A percentile compares a stretch with the other conserved stretches of the same genome.
phyloP scores from a whole-genome alignment of 306 rosid species.

The Corylus avellana region DNA sequence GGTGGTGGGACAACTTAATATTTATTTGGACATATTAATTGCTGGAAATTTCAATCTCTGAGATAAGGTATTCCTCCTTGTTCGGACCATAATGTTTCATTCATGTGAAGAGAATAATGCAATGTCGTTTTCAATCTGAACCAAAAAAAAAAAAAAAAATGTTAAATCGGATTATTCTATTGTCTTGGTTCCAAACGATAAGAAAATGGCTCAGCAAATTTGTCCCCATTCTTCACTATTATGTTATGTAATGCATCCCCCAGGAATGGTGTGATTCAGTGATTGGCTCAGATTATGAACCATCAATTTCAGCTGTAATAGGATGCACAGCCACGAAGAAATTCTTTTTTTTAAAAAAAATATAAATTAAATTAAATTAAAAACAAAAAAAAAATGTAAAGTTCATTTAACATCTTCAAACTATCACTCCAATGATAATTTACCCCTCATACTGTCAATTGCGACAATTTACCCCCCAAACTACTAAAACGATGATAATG shows the following conservation, averaged over 20 bases:
- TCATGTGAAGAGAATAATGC: neutral
- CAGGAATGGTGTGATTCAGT: neutral
- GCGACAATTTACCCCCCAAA: too few species aligned
- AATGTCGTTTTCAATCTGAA: neutral
- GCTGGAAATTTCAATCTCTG: too few species aligned
- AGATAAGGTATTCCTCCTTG: neutral
- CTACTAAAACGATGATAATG: too few species aligned
- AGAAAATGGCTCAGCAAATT: neutral
- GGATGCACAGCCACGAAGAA: too few species aligned
- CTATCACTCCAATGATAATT: too few species aligned
- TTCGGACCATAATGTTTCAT: neutral
- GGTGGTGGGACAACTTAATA: too few species aligned
- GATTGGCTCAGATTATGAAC: conserved; percentile 10
- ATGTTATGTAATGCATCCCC: neutral
- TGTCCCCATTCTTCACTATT: neutral
- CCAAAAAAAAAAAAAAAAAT: neutral
- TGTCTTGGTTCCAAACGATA: neutral
- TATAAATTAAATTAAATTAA: too few species aligned
- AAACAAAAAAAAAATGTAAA: too few species aligned
- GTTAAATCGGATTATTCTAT: neutral
- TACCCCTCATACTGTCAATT: too few species aligned
- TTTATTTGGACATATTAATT: too few species aligned
- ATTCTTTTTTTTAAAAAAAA: too few species aligned
- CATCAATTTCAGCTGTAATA: neutral
- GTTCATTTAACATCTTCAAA: too few species aligned